Evolutionary conservation across 805 yeast species (phyloP), one percentile per base, ranked within the genome.

Genomic region (Tetrapisispora arboricola): DNA sequence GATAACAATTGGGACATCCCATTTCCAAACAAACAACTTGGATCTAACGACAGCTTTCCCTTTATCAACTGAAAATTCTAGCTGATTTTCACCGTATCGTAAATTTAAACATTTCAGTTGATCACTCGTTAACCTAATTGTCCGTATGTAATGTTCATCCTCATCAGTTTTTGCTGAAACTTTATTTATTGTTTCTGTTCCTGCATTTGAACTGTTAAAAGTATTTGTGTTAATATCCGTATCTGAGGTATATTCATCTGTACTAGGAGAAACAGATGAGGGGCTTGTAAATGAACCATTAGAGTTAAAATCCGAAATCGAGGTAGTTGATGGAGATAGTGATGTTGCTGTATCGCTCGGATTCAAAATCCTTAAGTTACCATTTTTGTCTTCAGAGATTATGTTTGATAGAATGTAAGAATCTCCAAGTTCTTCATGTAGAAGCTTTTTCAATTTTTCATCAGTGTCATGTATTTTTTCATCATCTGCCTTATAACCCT

Each of bases 401-500:
- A 75, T 60, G 11, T 63, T 60, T 4, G 65, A 58, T 1, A 74
- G 49, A 51, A 75, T 76, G 24, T 67, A 61, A 22, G 68, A 72
- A 11, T 61, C 60, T 5, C 80, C 80, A 47, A 88, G 70, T 57
- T 90, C 96, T 48, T 85, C 92, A 26, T 75, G 67, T 38, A 90
- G 67, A 32, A 88, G 67, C 49, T 80, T 78, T 50, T 77, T 78
- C 44, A 92, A 75, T 28, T 83, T 65, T 38, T 78, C 78, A 57
- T 87, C 95, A 0, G 94, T 76, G 49, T 76, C 78, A 38, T 79
- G 78, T 31, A 83, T 75, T 57, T 81, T 85, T 49, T 79, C 77
- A 39, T 79, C 82, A 51, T 80, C 86, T 26, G 94, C 82, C 62
- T 88, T 90, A 64, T 92, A 92, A 15, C 98, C 98, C 51, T 87